Conservation (phyloP, 345 rosid species). For the Hibiscus tridactylites region DNA sequence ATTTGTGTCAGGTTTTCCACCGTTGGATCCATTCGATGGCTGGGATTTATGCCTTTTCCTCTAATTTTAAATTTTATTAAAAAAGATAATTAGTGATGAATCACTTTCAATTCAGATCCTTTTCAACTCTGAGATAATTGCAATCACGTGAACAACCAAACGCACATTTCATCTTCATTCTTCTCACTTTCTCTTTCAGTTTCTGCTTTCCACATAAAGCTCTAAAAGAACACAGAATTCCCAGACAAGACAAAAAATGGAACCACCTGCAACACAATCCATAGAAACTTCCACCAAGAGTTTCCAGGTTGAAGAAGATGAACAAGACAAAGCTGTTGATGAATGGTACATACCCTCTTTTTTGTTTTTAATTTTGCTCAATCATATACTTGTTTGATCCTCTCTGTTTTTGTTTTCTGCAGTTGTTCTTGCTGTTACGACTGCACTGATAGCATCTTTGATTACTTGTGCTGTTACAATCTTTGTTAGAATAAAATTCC, state of each 20-base stretch:
- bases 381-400: neutral
- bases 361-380: neutral
- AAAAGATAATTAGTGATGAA: neutral
- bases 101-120: neutral
- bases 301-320: conserved; percentile 27
- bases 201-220: neutral
- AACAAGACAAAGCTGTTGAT: conserved; percentile 24
- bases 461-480: conserved; percentile 30
- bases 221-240: no score
- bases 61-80: no score
- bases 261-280: conserved; percentile 33
- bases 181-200: neutral
- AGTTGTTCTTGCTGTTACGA: conserved; percentile 49
- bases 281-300: conserved; percentile 20
- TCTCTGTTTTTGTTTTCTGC: conserved; percentile 8
- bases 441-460: conserved; percentile 30
- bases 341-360: conserved; percentile 2
- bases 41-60: neutral
- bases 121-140: neutral
- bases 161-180: neutral
- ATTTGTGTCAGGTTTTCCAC: neutral
- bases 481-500: no score
- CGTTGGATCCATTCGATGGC: neutral
- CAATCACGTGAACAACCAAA: conserved; percentile 8
- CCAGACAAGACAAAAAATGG: conserved; percentile 8